Base-by-base conservation (phyloP, 2,329 filamentous ascomycete species). In the Tothia fuscella region DNA sequence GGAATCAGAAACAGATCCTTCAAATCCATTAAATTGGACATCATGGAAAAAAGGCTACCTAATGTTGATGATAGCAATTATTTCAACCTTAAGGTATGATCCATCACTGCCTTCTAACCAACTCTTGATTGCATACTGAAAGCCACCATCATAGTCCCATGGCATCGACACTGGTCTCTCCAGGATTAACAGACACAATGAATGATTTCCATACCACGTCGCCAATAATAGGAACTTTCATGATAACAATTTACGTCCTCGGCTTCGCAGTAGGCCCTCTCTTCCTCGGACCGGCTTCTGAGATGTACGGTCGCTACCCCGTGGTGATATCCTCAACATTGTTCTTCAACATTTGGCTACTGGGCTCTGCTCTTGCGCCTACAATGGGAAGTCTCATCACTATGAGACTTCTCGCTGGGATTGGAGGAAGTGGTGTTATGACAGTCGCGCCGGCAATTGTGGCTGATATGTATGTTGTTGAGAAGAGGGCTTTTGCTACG, bases 131-230 rank as follows among this genome's bases (percentile, higher is more conserved):
- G 5, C 17, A 14, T 20, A 7, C 21, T 14, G 10, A 37, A 16
- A 7, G 39, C 16, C 20, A 25, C 10, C 20, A 6, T 20, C 4
- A 16, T 25, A 60, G 53, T 42, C 56, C 57, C 2, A 45, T 62
- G 2, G 51, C 55, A 6, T 59, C 57, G 0, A 55, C 58, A 3
- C 58, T 61, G 17, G 50, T 60, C 37, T 56, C 58, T 3, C 59
- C 59, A 0, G 56, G 48, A 2, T 51, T 57, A 2, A 46, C 54
- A 0, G 57, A 56, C 29, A 51, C 59, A 12, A 55, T 54, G 32
- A 36, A 24, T 4, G 55, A 54, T 5, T 60, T 61, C 24, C 28
- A 53, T 35, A 58, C 56, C 24, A 53, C 56, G 7, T 56, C 54
- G 1, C 47, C 53, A 24, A 43, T 59, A 2, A 47, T 61, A 2